Evolutionary conservation across 1,284 basidiomycete species (phyloP).

Genomic region (Peniophora sp.): DNA sequence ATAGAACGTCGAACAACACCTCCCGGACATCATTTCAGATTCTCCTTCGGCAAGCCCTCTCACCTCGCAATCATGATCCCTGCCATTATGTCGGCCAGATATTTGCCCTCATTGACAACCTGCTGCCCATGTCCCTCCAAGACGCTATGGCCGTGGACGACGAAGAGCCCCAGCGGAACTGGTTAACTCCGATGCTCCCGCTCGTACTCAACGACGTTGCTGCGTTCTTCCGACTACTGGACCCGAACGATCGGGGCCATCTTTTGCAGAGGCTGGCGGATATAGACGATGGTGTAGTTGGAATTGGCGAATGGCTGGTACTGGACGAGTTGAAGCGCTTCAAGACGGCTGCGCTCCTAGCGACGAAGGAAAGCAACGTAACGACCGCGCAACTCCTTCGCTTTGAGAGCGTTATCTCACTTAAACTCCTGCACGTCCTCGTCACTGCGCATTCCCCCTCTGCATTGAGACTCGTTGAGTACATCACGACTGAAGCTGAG

Average conservation of each 20-base stretch:
- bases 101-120: constrained; percentile 45
- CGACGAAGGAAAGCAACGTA: constrained; percentile 22
- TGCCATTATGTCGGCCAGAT: constrained; percentile 46
- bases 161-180: constrained; percentile 27
- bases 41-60: constrained; percentile 42
- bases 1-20: constrained; percentile 32
- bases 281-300: constrained; percentile 49
- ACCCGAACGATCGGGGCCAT: constrained; percentile 43
- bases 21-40: constrained; percentile 27
- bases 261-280: constrained; percentile 48
- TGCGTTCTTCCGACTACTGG: constrained; percentile 47
- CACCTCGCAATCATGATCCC: constrained; percentile 39
- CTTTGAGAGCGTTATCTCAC: constrained; percentile 10
- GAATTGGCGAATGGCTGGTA: constrained; percentile 66
- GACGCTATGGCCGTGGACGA: constrained; percentile 13
- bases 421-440: constrained; percentile 16
- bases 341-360: constrained; percentile 20
- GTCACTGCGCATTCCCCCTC: constrained; percentile 7
- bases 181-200: constrained; percentile 51
- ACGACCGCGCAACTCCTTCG: constrained; percentile 25
- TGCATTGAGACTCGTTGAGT: constrained; percentile 4
- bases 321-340: constrained; percentile 48
- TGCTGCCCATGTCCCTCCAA: constrained; percentile 36
- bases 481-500: constrained; percentile 4
- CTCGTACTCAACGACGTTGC: constrained; percentile 43